Evolutionary conservation across 1,284 basidiomycete species (phyloP).

Genomic region (Cystobasidiaceae sp.): DNA sequence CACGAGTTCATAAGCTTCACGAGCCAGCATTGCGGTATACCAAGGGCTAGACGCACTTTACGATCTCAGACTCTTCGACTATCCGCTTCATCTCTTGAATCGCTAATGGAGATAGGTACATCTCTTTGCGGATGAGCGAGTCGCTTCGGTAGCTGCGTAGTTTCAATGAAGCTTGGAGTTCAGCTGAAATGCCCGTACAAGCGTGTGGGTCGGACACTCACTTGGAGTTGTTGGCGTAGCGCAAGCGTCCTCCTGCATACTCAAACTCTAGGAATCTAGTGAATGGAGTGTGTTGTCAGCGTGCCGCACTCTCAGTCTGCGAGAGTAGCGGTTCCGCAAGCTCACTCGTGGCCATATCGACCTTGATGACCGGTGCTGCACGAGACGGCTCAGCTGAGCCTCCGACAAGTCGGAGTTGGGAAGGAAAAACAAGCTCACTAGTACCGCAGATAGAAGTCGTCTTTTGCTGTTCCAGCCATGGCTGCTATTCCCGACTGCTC

Average conservation of each 20-base stretch:
- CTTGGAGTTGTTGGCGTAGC: conserved; percentile 99
- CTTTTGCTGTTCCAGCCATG: conserved; percentile 30
- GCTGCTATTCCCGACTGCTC: too few relatives aligned
- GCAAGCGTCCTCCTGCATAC: conserved; percentile 90
- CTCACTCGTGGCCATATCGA: conserved; percentile 80
- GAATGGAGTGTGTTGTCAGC: too few relatives aligned
- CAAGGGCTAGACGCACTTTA: conserved; percentile 69
- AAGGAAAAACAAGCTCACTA: too few relatives aligned
- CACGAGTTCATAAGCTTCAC: too few relatives aligned
- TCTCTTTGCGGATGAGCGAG: conserved; percentile 94
- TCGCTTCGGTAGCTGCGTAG: conserved; percentile 74
- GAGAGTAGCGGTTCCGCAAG: background rate
- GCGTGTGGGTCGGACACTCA: conserved; percentile 23
- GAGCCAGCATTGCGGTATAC: too few relatives aligned
- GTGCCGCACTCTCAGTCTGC: conserved; percentile 63
- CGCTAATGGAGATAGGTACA: conserved; percentile 88
- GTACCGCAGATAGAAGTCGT: conserved; percentile 42
- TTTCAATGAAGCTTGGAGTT: background rate
- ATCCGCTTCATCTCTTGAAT: conserved; percentile 91
- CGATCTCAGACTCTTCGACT: conserved; percentile 90
- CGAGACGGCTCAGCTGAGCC: too few relatives aligned
- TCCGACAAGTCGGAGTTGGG: too few relatives aligned
- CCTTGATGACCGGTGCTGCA: conserved; percentile 91
- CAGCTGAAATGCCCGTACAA: background rate
- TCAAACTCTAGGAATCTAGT: conserved; percentile 98